These are phyloP conservation scores for Scenedesmus sp. DNA, from an alignment of 163 green algal species.

Conservation along the genomic window DNA sequence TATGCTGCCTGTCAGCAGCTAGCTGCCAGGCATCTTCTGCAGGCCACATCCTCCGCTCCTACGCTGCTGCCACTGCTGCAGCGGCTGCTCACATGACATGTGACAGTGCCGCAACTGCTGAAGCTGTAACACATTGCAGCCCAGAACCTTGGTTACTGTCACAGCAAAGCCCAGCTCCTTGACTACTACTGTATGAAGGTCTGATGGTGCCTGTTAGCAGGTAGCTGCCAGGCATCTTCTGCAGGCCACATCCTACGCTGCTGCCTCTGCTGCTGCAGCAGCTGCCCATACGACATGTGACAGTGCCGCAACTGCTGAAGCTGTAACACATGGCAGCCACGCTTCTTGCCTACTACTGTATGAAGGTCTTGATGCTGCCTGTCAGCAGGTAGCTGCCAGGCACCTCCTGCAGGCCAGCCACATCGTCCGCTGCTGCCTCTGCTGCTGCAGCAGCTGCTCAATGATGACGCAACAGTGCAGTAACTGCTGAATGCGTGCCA, in stretches of 20 bases:
- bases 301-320: too few relatives aligned
- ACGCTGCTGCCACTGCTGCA: not conserved
- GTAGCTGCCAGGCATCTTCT: not conserved
- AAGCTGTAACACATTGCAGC: too few relatives aligned
- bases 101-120: not conserved
- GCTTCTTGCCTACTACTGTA: conserved; percentile 66
- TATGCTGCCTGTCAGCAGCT: too few relatives aligned
- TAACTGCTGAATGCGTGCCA: not conserved
- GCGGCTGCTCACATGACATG: not conserved
- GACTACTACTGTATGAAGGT: too few relatives aligned
- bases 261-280: not conserved
- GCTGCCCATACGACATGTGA: not conserved
- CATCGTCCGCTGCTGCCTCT: too few relatives aligned
- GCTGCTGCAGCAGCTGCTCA: not conserved
- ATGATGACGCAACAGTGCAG: not conserved
- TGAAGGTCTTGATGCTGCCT: conserved; percentile 80
- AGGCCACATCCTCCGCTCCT: not conserved
- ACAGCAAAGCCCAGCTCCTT: too few relatives aligned
- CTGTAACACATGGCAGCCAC: too few relatives aligned
- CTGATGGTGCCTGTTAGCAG: too few relatives aligned
- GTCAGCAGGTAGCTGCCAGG: conserved; percentile 82
- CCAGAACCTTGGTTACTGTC: too few relatives aligned
- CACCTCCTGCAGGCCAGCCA: conserved; percentile 46
- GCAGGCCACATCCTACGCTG: not conserved
- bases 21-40: not conserved